phyloP scores from a whole-genome alignment of 768 basidiomycete species.

The Grammothele lineata region DNA sequence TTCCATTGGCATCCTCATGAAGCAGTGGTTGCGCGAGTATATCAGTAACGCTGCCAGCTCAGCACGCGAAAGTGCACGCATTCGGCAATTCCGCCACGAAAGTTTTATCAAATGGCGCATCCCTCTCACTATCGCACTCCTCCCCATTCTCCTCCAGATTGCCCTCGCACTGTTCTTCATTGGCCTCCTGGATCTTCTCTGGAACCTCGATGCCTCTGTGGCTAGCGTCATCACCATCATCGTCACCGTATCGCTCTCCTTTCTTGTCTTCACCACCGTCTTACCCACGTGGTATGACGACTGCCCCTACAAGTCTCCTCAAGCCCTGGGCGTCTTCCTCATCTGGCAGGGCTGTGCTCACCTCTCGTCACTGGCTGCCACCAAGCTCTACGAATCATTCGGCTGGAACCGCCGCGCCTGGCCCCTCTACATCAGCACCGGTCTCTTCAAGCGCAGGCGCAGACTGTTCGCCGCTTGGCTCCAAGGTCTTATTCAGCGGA shows the following conservation, averaged over 20 bases:
- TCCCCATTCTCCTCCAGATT: conserved; percentile 16
- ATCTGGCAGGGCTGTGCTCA: not conserved
- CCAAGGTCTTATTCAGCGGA: conserved; percentile 2
- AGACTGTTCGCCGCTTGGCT: conserved; percentile 7
- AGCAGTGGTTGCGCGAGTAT: conserved; percentile 23
- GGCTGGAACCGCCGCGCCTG: conserved; percentile 5
- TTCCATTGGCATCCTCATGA: conserved; percentile 20
- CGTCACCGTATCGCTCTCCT: conserved; percentile 9
- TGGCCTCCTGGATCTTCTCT: conserved; percentile 20
- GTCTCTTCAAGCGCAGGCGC: conserved; percentile 1
- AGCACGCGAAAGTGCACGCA: conserved; percentile 15
- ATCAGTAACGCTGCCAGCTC: conserved; percentile 14
- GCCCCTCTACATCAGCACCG: conserved; percentile 5
- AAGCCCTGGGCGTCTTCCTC: conserved; percentile 12
- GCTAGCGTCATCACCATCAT: conserved; percentile 12
- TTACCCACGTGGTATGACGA: conserved; percentile 10
- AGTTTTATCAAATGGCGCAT: conserved; percentile 20
- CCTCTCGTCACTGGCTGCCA: not conserved
- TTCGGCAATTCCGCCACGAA: conserved; percentile 20
- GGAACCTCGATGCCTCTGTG: conserved; percentile 14
- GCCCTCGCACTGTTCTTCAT: conserved; percentile 17
- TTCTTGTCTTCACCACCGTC: conserved; percentile 16
- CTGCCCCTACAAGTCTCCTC: conserved; percentile 20
- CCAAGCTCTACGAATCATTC: not conserved
- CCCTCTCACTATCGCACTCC: conserved; percentile 9